Base-by-base conservation (phyloP, 768 basidiomycete genomes). In the Auricularia cornea region DNA sequence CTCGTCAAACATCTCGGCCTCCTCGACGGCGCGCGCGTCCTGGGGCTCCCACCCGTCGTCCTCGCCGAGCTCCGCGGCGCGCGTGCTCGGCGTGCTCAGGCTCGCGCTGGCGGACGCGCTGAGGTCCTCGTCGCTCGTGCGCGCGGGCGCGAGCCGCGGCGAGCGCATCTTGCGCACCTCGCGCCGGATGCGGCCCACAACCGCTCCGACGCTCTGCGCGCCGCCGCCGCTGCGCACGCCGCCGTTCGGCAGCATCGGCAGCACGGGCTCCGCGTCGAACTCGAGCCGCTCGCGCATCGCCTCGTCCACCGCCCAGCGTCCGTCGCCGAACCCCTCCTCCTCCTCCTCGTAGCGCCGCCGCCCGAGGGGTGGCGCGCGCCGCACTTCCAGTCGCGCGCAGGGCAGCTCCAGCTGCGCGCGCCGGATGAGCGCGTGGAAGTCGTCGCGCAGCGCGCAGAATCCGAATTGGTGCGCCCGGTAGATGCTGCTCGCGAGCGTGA, bases 391-490 rank as follows among this genome's bases (percentile, higher is more conserved):
- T 23, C 83, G 20, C 90, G 83, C 6, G 92, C 91, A 16, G 87
- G 77, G 72, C 35, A 87, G 77, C 63, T 85, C 84, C 56, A 89
- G 78, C 61, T 84, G 82, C 65, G 83, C 83, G 3, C 81, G 79
- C 35, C 85, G 84, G 40, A 88, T 82, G n/a, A 90, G 82, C 0
- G 90, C 87, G 62, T 92, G 86, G 70, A 92, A 91, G 67, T 93
- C 87, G 66, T 88, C 84, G 14, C 84, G 84, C 0, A 93, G 80
- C 2, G 84, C 81, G 68, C 84, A 81, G 78, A 96, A 96, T 12
- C 86, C 79, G 71, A 96, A 92, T 65, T 95, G 92, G 67, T 92
- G 90, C 0, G 86, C 84, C 20, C 92, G 84, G 73, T 96, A 96
- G 32, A 97, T 80, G 0, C 90, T 80, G 0, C 86, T 81, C 2